These are phyloP conservation scores for Tetracladium marchalianum DNA, from an alignment of 495 filamentous ascomycete genomes.

Conservation along the genomic window DNA sequence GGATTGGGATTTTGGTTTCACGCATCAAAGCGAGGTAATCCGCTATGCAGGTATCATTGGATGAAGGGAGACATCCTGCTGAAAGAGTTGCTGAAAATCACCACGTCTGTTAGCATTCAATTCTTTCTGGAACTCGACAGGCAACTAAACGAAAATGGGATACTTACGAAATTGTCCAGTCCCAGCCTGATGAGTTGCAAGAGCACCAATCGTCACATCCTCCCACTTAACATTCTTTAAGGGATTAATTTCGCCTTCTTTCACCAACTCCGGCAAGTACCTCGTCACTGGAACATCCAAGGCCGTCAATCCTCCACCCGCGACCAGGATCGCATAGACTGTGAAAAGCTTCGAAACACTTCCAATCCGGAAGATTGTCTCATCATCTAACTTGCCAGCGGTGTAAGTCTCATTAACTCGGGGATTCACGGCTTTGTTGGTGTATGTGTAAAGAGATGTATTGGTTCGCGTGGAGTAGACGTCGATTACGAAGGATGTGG, in stretches of 20 bases:
- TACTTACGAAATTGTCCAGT: constrained; percentile 23
- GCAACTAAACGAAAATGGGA: no score
- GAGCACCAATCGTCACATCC: constrained; percentile 40
- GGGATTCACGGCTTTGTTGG: constrained; percentile 32
- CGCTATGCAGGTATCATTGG: no score
- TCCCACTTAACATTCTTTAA: constrained; percentile 39
- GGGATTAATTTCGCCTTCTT: constrained; percentile 27
- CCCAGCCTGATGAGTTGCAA: constrained; percentile 44
- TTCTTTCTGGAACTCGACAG: no score
- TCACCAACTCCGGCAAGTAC: constrained; percentile 45
- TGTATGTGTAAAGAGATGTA: constrained; percentile 32
- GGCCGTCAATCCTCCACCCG: constrained; percentile 22
- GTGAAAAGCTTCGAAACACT: constrained; percentile 42
- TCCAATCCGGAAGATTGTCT: constrained; percentile 37
- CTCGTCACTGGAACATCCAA: constrained; percentile 34
- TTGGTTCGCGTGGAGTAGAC: constrained; percentile 36
- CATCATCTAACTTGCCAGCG: constrained; percentile 26
- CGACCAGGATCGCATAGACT: constrained; percentile 30
- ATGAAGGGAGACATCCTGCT: constrained; percentile 22
- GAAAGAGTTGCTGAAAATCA: no score
- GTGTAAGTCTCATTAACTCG: constrained; percentile 10
- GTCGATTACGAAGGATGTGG: constrained; percentile 41
- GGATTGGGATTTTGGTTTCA: no score
- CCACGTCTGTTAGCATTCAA: no score
- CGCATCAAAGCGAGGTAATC: no score